Conservation (phyloP, 805 yeast species). For the Candida maesae region DNA sequence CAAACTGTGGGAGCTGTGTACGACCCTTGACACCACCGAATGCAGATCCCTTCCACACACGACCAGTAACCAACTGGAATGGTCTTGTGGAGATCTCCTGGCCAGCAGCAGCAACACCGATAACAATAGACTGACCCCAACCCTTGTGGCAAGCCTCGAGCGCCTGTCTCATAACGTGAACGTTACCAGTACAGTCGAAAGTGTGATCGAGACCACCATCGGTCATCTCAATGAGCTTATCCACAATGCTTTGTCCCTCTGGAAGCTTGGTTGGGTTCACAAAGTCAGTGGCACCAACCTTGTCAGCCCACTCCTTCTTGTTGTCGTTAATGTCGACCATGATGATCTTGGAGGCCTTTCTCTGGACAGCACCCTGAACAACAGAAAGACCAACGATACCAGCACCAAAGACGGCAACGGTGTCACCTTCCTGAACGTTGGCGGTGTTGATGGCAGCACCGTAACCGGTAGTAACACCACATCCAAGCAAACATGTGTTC, state of each 20-base stretch:
- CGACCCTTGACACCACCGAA: slow-evolving; percentile 99
- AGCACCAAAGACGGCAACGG: slow-evolving; percentile 95
- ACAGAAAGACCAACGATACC: slow-evolving; percentile 97
- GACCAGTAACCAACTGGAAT: slow-evolving; percentile 97
- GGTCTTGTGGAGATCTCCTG: slow-evolving; percentile 96
- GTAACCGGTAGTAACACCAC: slow-evolving; percentile 98
- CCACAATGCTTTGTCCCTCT: slow-evolving; percentile 73
- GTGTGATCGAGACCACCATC: slow-evolving; percentile 98
- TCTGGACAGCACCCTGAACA: slow-evolving; percentile 87
- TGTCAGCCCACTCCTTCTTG: slow-evolving; percentile 82
- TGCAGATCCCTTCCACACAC: slow-evolving; percentile 99
- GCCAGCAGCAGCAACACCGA: slow-evolving; percentile 99
- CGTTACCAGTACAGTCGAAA: slow-evolving; percentile 98
- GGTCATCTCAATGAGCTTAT: slow-evolving; percentile 79
- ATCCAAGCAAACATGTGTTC: slow-evolving; percentile 88
- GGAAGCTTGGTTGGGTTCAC: slow-evolving; percentile 76
- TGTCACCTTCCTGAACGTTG: slow-evolving; percentile 84
- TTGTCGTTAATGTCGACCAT: slow-evolving; percentile 83
- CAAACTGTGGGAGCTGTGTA: slow-evolving; percentile 87
- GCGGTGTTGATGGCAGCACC: slow-evolving; percentile 98
- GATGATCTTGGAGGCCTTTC: slow-evolving; percentile 77
- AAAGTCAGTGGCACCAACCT: slow-evolving; percentile 96
- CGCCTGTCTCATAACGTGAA: slow-evolving; percentile 91
- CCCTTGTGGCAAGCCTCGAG: slow-evolving; percentile 98
- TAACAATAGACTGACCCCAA: slow-evolving; percentile 94